Base-by-base conservation (phyloP, 148 eudicot genomes). In the Rhododendron mucronatum region DNA sequence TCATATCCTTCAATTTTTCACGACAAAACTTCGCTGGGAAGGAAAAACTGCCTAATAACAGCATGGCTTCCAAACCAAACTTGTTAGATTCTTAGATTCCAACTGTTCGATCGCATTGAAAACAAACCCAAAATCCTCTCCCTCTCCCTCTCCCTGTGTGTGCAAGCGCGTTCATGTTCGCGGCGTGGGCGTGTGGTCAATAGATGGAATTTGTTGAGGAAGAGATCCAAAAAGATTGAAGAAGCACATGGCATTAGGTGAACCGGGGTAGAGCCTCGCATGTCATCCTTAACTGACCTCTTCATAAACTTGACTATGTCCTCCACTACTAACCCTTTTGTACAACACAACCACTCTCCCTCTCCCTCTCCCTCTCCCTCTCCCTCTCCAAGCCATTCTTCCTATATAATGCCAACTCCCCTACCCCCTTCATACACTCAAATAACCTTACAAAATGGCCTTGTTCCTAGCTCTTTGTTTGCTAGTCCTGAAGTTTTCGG, bases 211-310 rank as follows among this genome's bases (percentile, higher is more conserved):
- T 33, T 74, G 41, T 74, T 74, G 78, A 74, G 44, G 37, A 47
- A 23, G 75, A 47, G 78, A 83, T n/a, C 35, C 45, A 71, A 48
- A 84, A 71, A 12, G 78, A 53, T 45, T 33, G 85, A 59, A 59
- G 47, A 35, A 82, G 84, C 93, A 88, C 88, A 89, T 85, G 93
- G 90, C 91, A 84, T 84, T 89, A 87, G 89, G 90, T 88, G 73
- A 76, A 75, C 16, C 16, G 53, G 78, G 77, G 80, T 30, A 77
- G 61, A 78, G 33, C 77, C 59, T 23, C 57, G 16, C 44, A 79
- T 78, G 73, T 88, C 87, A 84, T 74, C 41, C 47, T 63, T 57
- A 45, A 87, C 71, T 85, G 80, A 88, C 84, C 86, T 82, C 83
- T 84, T 86, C 90, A 48, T 26, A 81, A 78, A 35, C 87, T 88